Evolutionary conservation across 1,284 basidiomycete species (phyloP), one percentile per base, ranked within the genome.

Genomic region (Tilletiopsis washingtonensis): DNA sequence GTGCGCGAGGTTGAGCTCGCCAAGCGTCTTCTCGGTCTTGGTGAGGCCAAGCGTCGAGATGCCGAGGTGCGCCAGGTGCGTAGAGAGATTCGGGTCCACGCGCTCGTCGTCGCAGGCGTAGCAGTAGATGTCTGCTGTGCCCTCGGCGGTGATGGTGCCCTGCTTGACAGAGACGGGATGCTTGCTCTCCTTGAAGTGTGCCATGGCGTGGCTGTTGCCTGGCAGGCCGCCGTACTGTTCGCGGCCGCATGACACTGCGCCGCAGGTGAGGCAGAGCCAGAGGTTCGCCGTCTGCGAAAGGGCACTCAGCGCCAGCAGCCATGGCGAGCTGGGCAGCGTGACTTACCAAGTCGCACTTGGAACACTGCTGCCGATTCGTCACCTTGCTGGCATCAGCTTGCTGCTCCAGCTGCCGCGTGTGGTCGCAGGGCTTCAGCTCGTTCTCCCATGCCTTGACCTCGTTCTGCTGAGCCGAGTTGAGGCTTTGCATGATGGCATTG

Each of bases 391-490:
- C 49, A n/a, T 56, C 59, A 3, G 51, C 61, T 1, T 56, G 59
- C 51, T 51, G 91, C 45, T 86, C 77, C 0, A 98, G 78, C 12
- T 81, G 82, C 7, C 86, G 76, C 0, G 89, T 87, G 67, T 98
- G 93, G 67, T 88, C 83, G 77, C 93, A 98, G 3, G 87, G 75
- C 0, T 79, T 69, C 26, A 96, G 85, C 69, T 97, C 93, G 74
- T 97, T 91, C 69, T 94, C 89, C 93, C 94, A 99, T 1, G 91
- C 88, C 74, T 96, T 86, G 51, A 99, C 88, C 69, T 97, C 91
- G 1, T 84, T 88, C 68, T 91, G 86, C 47, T 90, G 86, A 0
- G 88, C 85, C 0, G 90, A 93, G 0, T 89, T 89, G 62, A 90
- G 78, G 1, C 89, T 84, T 1, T 79, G 78, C 81, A 94, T 84